Percentiles rank a stretch among this genome's conserved stretches.
phyloP scores from a whole-genome alignment of 208 protist species.

The Entamoeba dispar region DNA sequence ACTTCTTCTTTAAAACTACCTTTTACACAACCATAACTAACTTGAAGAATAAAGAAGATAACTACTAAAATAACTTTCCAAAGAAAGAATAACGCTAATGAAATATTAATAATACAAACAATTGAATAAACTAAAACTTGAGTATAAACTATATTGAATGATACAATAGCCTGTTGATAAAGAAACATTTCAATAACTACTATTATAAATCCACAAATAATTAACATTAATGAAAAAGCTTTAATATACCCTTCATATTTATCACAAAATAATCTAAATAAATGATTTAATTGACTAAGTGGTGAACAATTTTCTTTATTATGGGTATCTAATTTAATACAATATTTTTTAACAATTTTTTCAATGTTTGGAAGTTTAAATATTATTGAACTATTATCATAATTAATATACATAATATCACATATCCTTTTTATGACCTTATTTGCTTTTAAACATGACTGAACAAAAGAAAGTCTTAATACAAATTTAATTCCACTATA shows the following conservation, averaged over 20 bases:
- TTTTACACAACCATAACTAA: neutral
- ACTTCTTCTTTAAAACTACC: neutral
- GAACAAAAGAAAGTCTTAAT: neutral
- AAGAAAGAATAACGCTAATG: neutral
- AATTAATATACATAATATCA: neutral
- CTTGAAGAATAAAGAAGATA: neutral
- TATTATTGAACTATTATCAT: neutral
- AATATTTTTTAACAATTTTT: neutral
- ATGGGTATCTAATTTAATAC: neutral
- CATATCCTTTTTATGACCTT: neutral
- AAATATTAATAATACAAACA: neutral
- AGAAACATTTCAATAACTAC: neutral
- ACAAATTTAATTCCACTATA: neutral
- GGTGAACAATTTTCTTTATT: neutral
- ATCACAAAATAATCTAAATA: neutral
- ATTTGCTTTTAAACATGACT: neutral
- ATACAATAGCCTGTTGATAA: neutral
- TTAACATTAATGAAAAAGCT: neutral
- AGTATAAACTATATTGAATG: neutral
- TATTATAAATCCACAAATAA: neutral
- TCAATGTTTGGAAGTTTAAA: neutral
- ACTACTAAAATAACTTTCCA: neutral
- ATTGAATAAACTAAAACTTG: neutral
- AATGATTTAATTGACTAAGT: neutral
- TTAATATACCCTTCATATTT: neutral